Evolutionary conservation across 805 yeast species (phyloP).

Genomic region (Schwanniomyces sp.): DNA sequence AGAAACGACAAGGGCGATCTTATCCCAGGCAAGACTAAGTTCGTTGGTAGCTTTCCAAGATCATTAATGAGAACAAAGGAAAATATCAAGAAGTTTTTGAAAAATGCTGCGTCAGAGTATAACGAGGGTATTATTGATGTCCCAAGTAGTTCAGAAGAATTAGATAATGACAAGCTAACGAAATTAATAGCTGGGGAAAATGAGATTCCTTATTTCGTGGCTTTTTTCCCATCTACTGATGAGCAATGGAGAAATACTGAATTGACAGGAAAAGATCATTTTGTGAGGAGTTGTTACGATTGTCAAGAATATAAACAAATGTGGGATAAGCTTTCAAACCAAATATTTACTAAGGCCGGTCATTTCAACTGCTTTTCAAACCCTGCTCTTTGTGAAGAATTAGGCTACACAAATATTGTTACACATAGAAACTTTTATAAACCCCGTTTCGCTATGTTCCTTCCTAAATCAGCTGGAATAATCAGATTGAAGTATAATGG

Average conservation of each 20-base stretch:
- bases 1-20: slow-evolving; percentile 30
- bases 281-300: slow-evolving; percentile 41
- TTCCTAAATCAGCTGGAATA: slow-evolving; percentile 50
- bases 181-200: slow-evolving; percentile 51
- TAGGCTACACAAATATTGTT: slow-evolving; percentile 44
- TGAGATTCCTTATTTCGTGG: slow-evolving; percentile 52
- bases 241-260: slow-evolving; percentile 36
- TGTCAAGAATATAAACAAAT: slow-evolving; percentile 51
- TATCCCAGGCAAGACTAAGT: slow-evolving; percentile 24
- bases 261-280: slow-evolving; percentile 30
- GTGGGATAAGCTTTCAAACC: slow-evolving; percentile 61
- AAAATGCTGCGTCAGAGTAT: slow-evolving; percentile 51
- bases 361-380: slow-evolving; percentile 62
- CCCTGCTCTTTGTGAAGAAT: slow-evolving; percentile 48
- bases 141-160: slow-evolving; percentile 39
- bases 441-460: slow-evolving; percentile 51
- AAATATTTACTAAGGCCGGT: slow-evolving; percentile 45
- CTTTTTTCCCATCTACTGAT: slow-evolving; percentile 64
- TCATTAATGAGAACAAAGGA: slow-evolving; percentile 46
- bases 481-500: slow-evolving; percentile 48
- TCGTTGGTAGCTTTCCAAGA: slow-evolving; percentile 47
- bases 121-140: slow-evolving; percentile 36
- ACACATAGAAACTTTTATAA: slow-evolving; percentile 6
- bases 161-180: slow-evolving; percentile 44
- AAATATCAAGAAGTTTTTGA: slow-evolving; percentile 52